Evolutionary conservation across 1,284 basidiomycete genomes (phyloP), one percentile per base, ranked within the genome.

Genomic region (Kwoniella shivajii): DNA sequence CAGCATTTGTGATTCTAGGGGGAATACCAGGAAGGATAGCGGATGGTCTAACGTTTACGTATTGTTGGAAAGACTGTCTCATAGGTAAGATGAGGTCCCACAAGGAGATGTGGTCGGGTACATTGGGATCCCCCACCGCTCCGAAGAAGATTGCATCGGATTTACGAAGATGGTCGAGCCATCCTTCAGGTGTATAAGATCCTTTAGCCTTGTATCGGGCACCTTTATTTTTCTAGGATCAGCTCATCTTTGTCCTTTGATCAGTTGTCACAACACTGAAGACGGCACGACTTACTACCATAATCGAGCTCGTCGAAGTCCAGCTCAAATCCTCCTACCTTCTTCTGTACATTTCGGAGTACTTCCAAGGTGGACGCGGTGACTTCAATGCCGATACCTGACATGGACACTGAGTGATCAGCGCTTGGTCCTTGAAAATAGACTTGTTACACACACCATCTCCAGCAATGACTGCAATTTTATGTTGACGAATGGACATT

Each of bases 21-120:
- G 74, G 69, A 7, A 83, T 81, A 2, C 83, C 83, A n/a, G 77
- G 76, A 13, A 84, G 77, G 24, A 84, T 74, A 14, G 80, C 74
- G 45, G 81, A 81, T 6, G 82, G 83, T 27, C 83, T 77, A 13
- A 84, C 72, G 61, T 84, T 84, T 64, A 81, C 82, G 64, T 82
- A 84, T 63, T 83, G 83, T 57, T 84, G 81, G 45, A 84, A 82
- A 16, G 79, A 78, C 43, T 82, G 79, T 38, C 83, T 78, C 71
- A 84, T 83, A 30, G 80, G 73, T 3, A 83, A 74, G 33, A 82
- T 72, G 49, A 81, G 79, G 38, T 80, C 80, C 83, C 82, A 84
- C 29, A 84, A 74, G 22, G 81, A 82, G 56, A 84, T 80, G 59
- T 84, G 82, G 70, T 84, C 83, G 14, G 82, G 82, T 5, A 83